Conservation (phyloP, 148 eudicot species). For the Heliamphora exappendiculata region DNA sequence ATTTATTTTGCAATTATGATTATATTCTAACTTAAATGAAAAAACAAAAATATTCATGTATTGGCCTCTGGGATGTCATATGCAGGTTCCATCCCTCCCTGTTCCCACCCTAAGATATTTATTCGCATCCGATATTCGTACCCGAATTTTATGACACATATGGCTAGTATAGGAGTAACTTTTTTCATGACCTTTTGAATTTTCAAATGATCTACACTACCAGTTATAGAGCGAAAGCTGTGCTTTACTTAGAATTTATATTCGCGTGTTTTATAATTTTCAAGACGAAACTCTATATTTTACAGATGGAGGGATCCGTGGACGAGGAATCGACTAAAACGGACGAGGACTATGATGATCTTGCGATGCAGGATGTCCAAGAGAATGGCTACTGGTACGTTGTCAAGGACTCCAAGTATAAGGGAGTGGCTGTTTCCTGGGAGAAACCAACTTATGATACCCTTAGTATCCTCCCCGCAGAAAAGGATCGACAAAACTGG, state of each 20-base stretch:
- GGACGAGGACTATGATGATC: slow-evolving; percentile 86
- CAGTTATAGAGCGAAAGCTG: not conserved
- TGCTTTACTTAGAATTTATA: too few relatives aligned
- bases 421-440: slow-evolving; percentile 8
- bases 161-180: not conserved
- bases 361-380: slow-evolving; percentile 68
- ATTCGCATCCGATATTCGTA: too few relatives aligned
- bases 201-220: not conserved
- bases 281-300: not conserved
- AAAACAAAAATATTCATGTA: too few relatives aligned
- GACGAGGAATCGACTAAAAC: slow-evolving; percentile 87
- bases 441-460: slow-evolving; percentile 19
- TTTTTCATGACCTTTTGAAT: not conserved
- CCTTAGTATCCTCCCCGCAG: slow-evolving; percentile 21
- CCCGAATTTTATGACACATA: too few relatives aligned
- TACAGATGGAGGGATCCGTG: slow-evolving; percentile 89
- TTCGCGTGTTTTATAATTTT: not conserved
- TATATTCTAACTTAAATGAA: too few relatives aligned
- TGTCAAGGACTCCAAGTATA: slow-evolving; percentile 29
- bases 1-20: too few relatives aligned
- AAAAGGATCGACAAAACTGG: slow-evolving; percentile 33
- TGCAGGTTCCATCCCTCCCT: too few relatives aligned
- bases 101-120: too few relatives aligned
- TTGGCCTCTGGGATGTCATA: too few relatives aligned
- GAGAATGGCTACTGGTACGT: slow-evolving; percentile 50